phyloP scores from a whole-genome alignment of 805 yeast species.

The Barnettozyma populi region DNA sequence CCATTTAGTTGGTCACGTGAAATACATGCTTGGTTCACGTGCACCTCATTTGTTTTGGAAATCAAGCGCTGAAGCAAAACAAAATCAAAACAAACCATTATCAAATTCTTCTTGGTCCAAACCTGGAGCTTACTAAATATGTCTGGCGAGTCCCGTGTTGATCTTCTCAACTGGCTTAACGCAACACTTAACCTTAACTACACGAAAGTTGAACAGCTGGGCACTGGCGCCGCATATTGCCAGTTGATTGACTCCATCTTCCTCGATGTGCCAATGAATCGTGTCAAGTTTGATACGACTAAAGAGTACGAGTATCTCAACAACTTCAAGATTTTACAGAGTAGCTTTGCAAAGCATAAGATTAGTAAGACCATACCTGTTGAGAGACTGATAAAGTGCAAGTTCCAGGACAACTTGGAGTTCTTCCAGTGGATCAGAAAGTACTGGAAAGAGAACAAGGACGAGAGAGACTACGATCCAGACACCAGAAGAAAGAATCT shows the following conservation, averaged over 20 bases:
- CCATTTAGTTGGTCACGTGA: background rate
- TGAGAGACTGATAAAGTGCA: conserved; percentile 76
- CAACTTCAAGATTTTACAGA: conserved; percentile 83
- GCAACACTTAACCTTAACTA: conserved; percentile 57
- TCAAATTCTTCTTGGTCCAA: background rate
- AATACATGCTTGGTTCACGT: background rate
- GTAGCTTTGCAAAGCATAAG: conserved; percentile 64
- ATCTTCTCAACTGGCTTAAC: conserved; percentile 82
- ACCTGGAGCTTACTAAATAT: background rate
- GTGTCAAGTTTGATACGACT: conserved; percentile 66
- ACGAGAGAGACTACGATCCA: conserved; percentile 70
- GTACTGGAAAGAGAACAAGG: conserved; percentile 74
- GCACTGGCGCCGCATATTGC: conserved; percentile 93
- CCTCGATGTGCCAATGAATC: conserved; percentile 74
- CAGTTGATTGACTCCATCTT: conserved; percentile 84
- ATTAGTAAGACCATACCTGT: conserved; percentile 76
- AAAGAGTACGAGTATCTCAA: conserved; percentile 71
- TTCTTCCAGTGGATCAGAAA: conserved; percentile 88
- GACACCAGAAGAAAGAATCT: conserved; percentile 42
- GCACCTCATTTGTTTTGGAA: background rate
- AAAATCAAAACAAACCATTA: background rate
- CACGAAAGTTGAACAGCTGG: conserved; percentile 85
- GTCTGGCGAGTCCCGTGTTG: conserved; percentile 65
- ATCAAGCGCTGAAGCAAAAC: background rate
- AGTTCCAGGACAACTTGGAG: conserved; percentile 91